phyloP scores from a whole-genome alignment of 164 flowering plant species.

The Taxillus chinensis region DNA sequence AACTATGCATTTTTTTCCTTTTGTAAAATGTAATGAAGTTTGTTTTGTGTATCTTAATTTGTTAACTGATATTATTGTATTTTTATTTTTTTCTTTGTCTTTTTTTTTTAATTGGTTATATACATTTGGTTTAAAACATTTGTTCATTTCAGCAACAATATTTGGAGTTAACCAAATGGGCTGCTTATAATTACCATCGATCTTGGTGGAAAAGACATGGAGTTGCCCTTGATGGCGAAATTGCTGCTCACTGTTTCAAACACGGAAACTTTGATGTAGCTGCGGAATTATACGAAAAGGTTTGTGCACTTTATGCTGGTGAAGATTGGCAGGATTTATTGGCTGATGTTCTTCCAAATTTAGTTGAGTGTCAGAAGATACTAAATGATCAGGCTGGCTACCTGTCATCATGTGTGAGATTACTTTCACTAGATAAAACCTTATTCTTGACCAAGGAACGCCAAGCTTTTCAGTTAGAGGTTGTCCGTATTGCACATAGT shows the following conservation, averaged over 20 bases:
- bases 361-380: slow-evolving; percentile 93
- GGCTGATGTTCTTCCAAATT: slow-evolving; percentile 92
- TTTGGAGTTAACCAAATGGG: slow-evolving; percentile 87
- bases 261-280: slow-evolving; percentile 83
- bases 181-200: slow-evolving; percentile 86
- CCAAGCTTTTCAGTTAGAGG: slow-evolving; percentile 85
- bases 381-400: slow-evolving; percentile 93
- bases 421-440: slow-evolving; percentile 78
- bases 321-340: slow-evolving; percentile 97
- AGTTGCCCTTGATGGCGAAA: slow-evolving; percentile 97
- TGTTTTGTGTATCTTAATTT: no score
- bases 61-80: no score
- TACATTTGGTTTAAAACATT: neutral
- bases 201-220: slow-evolving; percentile 99
- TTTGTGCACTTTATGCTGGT: slow-evolving; percentile 93
- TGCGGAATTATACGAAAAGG: slow-evolving; percentile 89
- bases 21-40: no score
- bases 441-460: slow-evolving; percentile 76
- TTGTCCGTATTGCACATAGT: slow-evolving; percentile 82
- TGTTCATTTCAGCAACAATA: slow-evolving; percentile 59
- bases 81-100: neutral
- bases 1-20: no score
- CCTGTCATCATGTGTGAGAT: slow-evolving; percentile 84
- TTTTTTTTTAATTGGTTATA: neutral
- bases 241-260: slow-evolving; percentile 71